phyloP scores from a whole-genome alignment of 495 filamentous ascomycete species.

The Penicilliopsis zonata region DNA sequence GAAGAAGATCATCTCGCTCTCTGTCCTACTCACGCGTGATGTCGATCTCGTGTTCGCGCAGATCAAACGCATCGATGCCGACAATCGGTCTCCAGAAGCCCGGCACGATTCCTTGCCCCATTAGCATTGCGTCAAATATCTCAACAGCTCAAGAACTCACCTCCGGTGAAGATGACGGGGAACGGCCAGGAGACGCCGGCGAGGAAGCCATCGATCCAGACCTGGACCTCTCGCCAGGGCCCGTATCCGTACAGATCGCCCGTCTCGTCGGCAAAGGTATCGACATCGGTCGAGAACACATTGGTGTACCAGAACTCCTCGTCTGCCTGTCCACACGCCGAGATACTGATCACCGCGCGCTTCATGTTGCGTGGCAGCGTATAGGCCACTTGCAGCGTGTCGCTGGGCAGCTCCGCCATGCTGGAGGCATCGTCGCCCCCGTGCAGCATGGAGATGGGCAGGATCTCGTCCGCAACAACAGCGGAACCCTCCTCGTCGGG shows the following conservation, averaged over 20 bases:
- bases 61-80: conserved; percentile 74
- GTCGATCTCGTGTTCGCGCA: conserved; percentile 74
- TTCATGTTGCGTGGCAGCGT: conserved; percentile 49
- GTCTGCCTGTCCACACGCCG: conserved; percentile 61
- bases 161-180: conserved; percentile 79
- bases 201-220: conserved; percentile 63
- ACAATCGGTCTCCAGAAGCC: conserved; percentile 77
- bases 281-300: conserved; percentile 49
- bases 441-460: conserved; percentile 60
- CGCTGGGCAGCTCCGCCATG: conserved; percentile 54
- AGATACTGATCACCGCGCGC: conserved; percentile 64
- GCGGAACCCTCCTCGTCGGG: conserved; percentile 23
- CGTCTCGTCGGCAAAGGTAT: conserved; percentile 45
- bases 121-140: no score
- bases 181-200: conserved; percentile 81
- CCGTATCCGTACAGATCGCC: conserved; percentile 56
- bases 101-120: conserved; percentile 65
- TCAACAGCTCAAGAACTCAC: no score
- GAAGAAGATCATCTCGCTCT: no score
- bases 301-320: conserved; percentile 93
- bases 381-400: conserved; percentile 44
- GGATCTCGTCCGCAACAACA: conserved; percentile 56
- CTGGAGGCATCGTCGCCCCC: conserved; percentile 44
- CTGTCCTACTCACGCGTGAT: no score
- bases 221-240: conserved; percentile 73